A percentile compares a stretch with the other conserved stretches of the same genome.
These are phyloP conservation scores for Chaetomium cochliodes DNA, from an alignment of 495 filamentous ascomycete genomes.

Conservation along the genomic window DNA sequence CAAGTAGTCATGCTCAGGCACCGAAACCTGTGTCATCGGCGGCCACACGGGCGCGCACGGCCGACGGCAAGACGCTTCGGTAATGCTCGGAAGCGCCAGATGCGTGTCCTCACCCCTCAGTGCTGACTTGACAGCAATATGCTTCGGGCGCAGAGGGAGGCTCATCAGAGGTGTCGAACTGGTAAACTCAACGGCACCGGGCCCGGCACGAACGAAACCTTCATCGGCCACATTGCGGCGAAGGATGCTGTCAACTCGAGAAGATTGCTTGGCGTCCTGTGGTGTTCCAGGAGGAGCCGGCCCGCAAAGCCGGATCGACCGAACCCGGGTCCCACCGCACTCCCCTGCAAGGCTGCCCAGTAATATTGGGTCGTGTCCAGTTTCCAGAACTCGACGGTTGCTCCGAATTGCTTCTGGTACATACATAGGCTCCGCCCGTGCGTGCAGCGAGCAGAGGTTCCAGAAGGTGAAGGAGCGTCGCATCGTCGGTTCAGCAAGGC, in stretches of 20 bases:
- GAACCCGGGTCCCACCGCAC: conserved; percentile 16
- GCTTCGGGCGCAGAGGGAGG: no score
- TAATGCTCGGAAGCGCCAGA: no score
- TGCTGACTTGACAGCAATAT: no score
- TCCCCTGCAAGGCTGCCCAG: conserved; percentile 5
- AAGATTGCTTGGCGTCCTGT: conserved; percentile 15
- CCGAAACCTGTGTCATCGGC: not conserved
- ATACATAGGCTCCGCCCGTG: conserved; percentile 14
- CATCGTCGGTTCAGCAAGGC: conserved; percentile 16
- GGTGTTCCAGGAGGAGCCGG: conserved; percentile 26
- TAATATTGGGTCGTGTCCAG: not conserved
- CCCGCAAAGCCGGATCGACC: conserved; percentile 34
- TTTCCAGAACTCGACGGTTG: not conserved
- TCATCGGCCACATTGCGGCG: conserved; percentile 15
- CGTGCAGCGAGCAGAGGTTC: conserved; percentile 1
- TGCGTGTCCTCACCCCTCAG: no score
- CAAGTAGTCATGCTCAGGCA: not conserved
- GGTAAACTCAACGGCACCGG: not conserved
- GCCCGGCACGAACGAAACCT: not conserved
- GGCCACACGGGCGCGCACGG: not conserved
- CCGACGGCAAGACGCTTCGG: not conserved
- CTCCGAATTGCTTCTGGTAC: conserved; percentile 20
- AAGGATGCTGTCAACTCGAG: conserved; percentile 8
- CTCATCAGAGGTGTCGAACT: no score
- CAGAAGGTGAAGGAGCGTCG: conserved; percentile 13